Evolutionary conservation across 2,329 filamentous ascomycete genomes (phyloP).

Genomic region (Hypoxylon sp.): DNA sequence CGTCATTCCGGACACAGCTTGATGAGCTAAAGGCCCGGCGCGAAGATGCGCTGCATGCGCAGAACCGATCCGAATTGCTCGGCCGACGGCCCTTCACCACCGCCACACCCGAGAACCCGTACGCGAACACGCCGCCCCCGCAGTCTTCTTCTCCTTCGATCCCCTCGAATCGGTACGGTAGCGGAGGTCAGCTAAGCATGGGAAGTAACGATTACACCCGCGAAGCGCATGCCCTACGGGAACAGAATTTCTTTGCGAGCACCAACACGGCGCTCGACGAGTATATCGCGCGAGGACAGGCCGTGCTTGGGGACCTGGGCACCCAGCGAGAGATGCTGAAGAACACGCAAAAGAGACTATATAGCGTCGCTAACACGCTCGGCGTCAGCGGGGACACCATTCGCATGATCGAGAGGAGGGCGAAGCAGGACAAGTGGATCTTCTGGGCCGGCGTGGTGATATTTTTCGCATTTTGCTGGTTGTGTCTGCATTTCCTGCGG

Average conservation of each 20-base stretch:
- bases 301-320: slow-evolving; percentile 88
- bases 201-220: slow-evolving; percentile 74
- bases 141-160: slow-evolving; percentile 54
- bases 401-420: slow-evolving; percentile 92
- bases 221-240: slow-evolving; percentile 86
- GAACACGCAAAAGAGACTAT: slow-evolving; percentile 89
- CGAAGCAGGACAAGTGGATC: slow-evolving; percentile 97
- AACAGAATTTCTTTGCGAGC: slow-evolving; percentile 87
- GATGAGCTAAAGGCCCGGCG: slow-evolving; percentile 81
- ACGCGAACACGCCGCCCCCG: slow-evolving; percentile 68
- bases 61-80: slow-evolving; percentile 83
- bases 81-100: slow-evolving; percentile 88
- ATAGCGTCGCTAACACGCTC: slow-evolving; percentile 92
- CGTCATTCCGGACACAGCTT: slow-evolving; percentile 83
- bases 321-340: slow-evolving; percentile 96
- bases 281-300: slow-evolving; percentile 90
- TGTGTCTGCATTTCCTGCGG: slow-evolving; percentile 86
- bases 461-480: slow-evolving; percentile 93
- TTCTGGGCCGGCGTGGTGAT: slow-evolving; percentile 88
- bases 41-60: slow-evolving; percentile 77
- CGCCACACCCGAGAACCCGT: slow-evolving; percentile 88
- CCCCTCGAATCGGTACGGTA: slow-evolving; percentile 59
- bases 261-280: slow-evolving; percentile 92
- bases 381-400: slow-evolving; percentile 97
- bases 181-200: slow-evolving; percentile 58